These are phyloP conservation scores for Cercospora zeae-maydis DNA, from an alignment of 2,329 filamentous ascomycete genomes.

Conservation along the genomic window DNA sequence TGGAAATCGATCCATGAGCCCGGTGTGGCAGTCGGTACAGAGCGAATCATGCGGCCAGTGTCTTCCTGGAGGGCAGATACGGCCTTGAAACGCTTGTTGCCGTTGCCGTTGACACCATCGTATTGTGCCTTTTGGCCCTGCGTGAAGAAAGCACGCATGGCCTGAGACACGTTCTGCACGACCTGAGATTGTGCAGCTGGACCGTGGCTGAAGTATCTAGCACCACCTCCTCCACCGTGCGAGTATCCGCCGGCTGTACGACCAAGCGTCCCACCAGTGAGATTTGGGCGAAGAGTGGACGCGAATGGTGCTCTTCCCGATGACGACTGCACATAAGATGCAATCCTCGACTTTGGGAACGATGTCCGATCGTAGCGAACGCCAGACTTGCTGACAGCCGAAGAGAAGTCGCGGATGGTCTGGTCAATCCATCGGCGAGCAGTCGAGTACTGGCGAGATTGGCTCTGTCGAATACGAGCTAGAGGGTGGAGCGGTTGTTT, in stretches of 20 bases:
- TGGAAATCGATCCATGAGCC: constrained; percentile 88
- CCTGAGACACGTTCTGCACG: constrained; percentile 90
- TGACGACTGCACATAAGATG: constrained; percentile 57
- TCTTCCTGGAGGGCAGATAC: constrained; percentile 74
- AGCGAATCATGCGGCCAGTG: constrained; percentile 63
- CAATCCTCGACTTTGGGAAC: constrained; percentile 56
- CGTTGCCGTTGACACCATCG: constrained; percentile 67
- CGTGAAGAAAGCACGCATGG: constrained; percentile 87
- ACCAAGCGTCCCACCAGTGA: constrained; percentile 81
- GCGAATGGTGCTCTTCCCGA: constrained; percentile 81
- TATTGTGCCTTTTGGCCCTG: constrained; percentile 85
- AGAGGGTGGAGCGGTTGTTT: constrained; percentile 60
- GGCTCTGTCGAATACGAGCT: constrained; percentile 61
- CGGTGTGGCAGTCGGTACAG: constrained; percentile 55
- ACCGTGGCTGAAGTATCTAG: constrained; percentile 84
- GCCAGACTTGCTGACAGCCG: constrained; percentile 36
- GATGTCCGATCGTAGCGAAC: constrained; percentile 50
- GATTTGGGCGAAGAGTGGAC: constrained; percentile 80
- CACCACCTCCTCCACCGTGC: constrained; percentile 65
- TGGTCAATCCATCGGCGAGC: constrained; percentile 43
- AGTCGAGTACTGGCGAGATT: constrained; percentile 62
- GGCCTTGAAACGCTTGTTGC: constrained; percentile 73
- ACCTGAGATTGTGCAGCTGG: constrained; percentile 85
- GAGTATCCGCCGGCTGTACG: constrained; percentile 87
- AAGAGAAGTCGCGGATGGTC: constrained; percentile 52